phyloP scores from a whole-genome alignment of 495 filamentous ascomycete genomes.

The Penicillium samsonianum region DNA sequence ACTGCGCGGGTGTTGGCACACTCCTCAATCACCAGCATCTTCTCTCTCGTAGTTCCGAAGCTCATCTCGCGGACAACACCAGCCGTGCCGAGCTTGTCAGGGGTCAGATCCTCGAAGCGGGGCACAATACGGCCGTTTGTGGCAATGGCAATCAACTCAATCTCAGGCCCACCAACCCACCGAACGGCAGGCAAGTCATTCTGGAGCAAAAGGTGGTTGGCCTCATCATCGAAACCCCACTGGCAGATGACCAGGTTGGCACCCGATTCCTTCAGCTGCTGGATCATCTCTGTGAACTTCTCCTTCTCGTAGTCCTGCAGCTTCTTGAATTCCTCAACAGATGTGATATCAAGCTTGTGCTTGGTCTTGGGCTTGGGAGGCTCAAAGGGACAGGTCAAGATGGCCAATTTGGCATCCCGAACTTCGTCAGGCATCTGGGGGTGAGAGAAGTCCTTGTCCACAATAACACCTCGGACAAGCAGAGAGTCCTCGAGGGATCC shows the following conservation, averaged over 20 bases:
- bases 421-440: constrained; percentile 98
- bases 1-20: constrained; percentile 97
- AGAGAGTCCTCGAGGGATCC: constrained; percentile 92
- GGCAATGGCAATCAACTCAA: constrained; percentile 97
- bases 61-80: constrained; percentile 91
- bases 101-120: constrained; percentile 88
- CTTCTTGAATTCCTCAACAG: constrained; percentile 96
- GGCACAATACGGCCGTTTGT: constrained; percentile 98
- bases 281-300: constrained; percentile 98
- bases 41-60: constrained; percentile 96
- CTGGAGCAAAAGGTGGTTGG: constrained; percentile 93
- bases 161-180: constrained; percentile 98
- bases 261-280: constrained; percentile 95
- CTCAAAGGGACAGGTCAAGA: constrained; percentile 97
- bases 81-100: constrained; percentile 87
- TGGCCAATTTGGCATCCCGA: constrained; percentile 90
- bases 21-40: constrained; percentile 99
- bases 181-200: constrained; percentile 94
- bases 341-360: constrained; percentile 98
- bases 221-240: constrained; percentile 99
- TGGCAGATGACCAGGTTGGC: constrained; percentile 98
- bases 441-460: constrained; percentile 99
- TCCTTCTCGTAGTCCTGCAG: constrained; percentile 91
- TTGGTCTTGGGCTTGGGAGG: constrained; percentile 99
- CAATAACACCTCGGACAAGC: constrained; percentile 94